phyloP scores from a whole-genome alignment of 2,329 filamentous ascomycete species.

The Moelleriella libera region DNA sequence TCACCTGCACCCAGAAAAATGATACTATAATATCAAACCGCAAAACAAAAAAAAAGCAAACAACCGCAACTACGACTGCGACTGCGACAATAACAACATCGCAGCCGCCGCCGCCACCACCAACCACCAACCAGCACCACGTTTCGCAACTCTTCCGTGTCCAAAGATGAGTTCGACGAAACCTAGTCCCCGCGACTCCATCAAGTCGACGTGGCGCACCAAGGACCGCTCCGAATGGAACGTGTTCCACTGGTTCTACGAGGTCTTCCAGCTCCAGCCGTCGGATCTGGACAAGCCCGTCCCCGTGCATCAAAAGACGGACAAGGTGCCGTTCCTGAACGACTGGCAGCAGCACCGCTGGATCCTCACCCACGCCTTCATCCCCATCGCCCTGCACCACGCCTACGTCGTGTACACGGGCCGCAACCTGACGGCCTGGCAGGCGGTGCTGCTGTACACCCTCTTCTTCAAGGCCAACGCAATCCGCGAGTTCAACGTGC shows the following conservation, averaged over 20 bases:
- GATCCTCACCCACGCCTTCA: slow-evolving; percentile 3
- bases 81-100: too few species aligned
- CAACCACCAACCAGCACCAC: too few species aligned
- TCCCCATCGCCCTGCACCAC: slow-evolving; percentile 4
- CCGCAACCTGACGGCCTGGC: slow-evolving; percentile 2
- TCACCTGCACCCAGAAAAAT: too few species aligned
- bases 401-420: slow-evolving; percentile 3
- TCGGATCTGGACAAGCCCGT: slow-evolving; percentile 1
- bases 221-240: slow-evolving; percentile 5
- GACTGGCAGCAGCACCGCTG: slow-evolving; percentile 4
- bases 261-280: slow-evolving; percentile 3
- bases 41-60: too few species aligned
- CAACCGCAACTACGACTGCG: too few species aligned
- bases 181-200: slow-evolving; percentile 3
- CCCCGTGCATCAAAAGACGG: slow-evolving; percentile 3
- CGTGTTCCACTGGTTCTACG: slow-evolving; percentile 4
- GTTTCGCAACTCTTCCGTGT: too few species aligned
- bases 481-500: slow-evolving; percentile 3
- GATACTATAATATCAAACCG: too few species aligned
- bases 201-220: slow-evolving; percentile 4
- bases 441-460: slow-evolving; percentile 4
- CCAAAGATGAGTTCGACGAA: background rate
- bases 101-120: too few species aligned
- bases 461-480: slow-evolving; percentile 3
- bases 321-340: slow-evolving; percentile 2